Percentiles rank a stretch among this genome's conserved stretches.
These are phyloP conservation scores for Auriscalpium orientale DNA, from an alignment of 768 basidiomycete species.

Conservation along the genomic window DNA sequence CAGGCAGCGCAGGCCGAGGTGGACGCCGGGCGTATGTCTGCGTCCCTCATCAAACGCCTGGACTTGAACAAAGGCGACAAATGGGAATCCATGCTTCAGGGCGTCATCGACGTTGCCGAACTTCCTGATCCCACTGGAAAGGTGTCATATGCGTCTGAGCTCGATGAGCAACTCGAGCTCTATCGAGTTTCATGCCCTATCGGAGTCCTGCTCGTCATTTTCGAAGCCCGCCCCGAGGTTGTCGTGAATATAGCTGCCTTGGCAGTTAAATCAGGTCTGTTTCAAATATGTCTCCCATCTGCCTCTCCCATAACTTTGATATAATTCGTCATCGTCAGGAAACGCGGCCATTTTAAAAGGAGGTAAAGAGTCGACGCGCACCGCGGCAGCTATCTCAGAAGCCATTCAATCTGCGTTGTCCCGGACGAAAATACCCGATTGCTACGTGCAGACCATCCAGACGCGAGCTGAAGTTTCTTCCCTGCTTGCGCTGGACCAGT, in stretches of 20 bases:
- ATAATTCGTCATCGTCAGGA: slow-evolving; percentile 37
- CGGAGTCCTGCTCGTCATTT: slow-evolving; percentile 92
- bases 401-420: slow-evolving; percentile 75
- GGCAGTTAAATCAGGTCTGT: slow-evolving; percentile 88
- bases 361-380: slow-evolving; percentile 88
- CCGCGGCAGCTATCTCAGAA: slow-evolving; percentile 66
- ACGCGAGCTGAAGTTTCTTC: slow-evolving; percentile 87
- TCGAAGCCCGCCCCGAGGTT: slow-evolving; percentile 95
- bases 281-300: neutral
- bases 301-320: too few relatives aligned
- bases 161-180: slow-evolving; percentile 82
- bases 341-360: slow-evolving; percentile 97
- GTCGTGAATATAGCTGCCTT: slow-evolving; percentile 95
- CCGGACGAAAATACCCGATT: slow-evolving; percentile 61
- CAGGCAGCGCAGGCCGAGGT: slow-evolving; percentile 77
- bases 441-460: slow-evolving; percentile 88
- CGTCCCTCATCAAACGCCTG: slow-evolving; percentile 76
- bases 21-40: slow-evolving; percentile 69
- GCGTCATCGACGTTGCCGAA: slow-evolving; percentile 77
- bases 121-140: slow-evolving; percentile 83
- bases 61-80: slow-evolving; percentile 77
- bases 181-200: slow-evolving; percentile 95
- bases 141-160: slow-evolving; percentile 81
- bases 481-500: slow-evolving; percentile 77
- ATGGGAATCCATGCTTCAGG: slow-evolving; percentile 91